Evolutionary conservation across 2,329 filamentous ascomycete genomes (phyloP), one percentile per base, ranked within the genome.

Genomic region (Botrytis medusae): DNA sequence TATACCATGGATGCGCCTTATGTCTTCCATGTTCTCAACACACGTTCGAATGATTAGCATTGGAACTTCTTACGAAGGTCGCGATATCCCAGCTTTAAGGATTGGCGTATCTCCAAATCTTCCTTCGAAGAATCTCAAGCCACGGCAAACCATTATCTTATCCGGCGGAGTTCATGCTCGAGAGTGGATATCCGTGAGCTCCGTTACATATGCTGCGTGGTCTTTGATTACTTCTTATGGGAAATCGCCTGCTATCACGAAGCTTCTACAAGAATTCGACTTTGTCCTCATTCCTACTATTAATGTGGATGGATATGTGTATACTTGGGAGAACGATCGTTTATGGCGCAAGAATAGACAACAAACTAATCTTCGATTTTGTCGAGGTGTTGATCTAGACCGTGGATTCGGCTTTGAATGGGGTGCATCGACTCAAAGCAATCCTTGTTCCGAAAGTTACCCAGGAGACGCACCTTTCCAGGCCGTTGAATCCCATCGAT

Each of bases 341-440:
- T 86, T 99, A 0, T 99, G 95, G 95, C 92, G 95, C 79, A 99
- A 98, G 84, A 97, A 96, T 73, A 87, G 94, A 67, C 95, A 98
- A 81, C 87, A 90, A 69, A 98, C 95, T 0, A 90, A 87, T 74
- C 87, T 97, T 74, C 88, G 90, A 25, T 95, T 95, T 83, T 99
- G 96, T 81, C 90, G 88, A 10, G 96, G 96, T 14, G 86, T 97
- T 68, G 96, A 99, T 80, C 87, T 99, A 25, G 95, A 98, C 79
- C 93, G 94, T 76, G 89, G 91, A 22, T 98, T 95, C 83, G 89
- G 91, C 2, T 97, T 92, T 81, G 89, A 92, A 78, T 98, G 95
- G 94, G 91, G 95, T 78, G 86, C 88, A 22, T 84, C 86, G 9
- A 87, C 87, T 20, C 87, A 88, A 72, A 88, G 85, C 57, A 97